Base-by-base conservation (phyloP, 345 rosid genomes). In the Heritiera fomes region DNA sequence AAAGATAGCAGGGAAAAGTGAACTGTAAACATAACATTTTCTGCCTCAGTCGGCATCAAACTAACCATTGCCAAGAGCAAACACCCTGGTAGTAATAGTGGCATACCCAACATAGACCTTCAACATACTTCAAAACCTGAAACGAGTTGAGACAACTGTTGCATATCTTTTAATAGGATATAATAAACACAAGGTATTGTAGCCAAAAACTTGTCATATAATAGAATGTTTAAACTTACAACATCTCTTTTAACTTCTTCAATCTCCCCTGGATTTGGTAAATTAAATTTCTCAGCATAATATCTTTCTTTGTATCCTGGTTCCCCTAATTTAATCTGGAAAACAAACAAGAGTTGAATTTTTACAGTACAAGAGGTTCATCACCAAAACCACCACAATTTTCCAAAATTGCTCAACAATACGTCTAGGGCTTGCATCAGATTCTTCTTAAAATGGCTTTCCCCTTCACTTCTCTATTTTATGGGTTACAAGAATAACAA, bases 21-120 rank as follows among this genome's bases (percentile, higher is more conserved):
- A n/a, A 52, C 23, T 1, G 38, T 34, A 34, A 34, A 34, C 2
- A 66, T 38, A 50, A 53, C 3, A 68, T 47, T 46, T 52, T 75
- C 60, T 20, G 58, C 20, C 34, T 56, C 47, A 9, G 32, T 71
- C 61, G n/a, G 38, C 71, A 63, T 50, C 52, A 79, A 79, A 88
- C 98, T 90, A 64, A 97, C 98, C 99, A 97, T 87, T 83, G 92
- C 99, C 99, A 97, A 76, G 99, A 94, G 84, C 90, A 83, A 77
- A 97, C 99, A 79, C 96, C 98, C 84, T 94, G 93, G 87, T 90
- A 94, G 86, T 97, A 97, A 86, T 97, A 94, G 83, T 85, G 97
- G 83, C 98, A 94, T 38, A 97, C 97, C 99, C 99, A 94, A 79
- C 98, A 97, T 81, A 97, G 80, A 73, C 98, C 98, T 91, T 97